Evolutionary conservation across 2,329 filamentous ascomycete genomes (phyloP).

Genomic region (Pyricularia grisea): DNA sequence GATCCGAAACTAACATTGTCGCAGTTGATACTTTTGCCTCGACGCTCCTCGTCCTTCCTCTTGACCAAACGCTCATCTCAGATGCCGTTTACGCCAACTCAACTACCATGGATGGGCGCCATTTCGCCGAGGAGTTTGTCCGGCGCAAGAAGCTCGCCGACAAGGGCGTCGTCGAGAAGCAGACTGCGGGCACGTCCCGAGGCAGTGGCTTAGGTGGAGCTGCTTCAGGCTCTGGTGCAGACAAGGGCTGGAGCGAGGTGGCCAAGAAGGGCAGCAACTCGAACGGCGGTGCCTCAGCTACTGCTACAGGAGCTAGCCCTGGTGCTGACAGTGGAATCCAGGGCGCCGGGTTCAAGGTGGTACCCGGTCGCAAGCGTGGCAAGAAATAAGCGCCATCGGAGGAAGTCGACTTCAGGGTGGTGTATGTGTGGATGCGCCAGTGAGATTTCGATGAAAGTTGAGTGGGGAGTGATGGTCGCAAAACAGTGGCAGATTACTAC

Average conservation of each 20-base stretch:
- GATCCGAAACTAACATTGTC: slow-evolving; percentile 6
- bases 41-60: slow-evolving; percentile 64
- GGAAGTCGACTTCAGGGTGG: neutral
- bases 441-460: neutral
- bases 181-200: slow-evolving; percentile 46
- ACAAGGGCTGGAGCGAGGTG: slow-evolving; percentile 83
- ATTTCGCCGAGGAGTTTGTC: slow-evolving; percentile 91
- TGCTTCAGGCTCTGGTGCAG: slow-evolving; percentile 8
- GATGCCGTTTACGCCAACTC: slow-evolving; percentile 84
- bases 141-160: slow-evolving; percentile 89
- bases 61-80: slow-evolving; percentile 72
- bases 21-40: slow-evolving; percentile 73
- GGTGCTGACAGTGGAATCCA: slow-evolving; percentile 25
- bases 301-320: slow-evolving; percentile 25
- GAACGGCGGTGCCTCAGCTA: neutral
- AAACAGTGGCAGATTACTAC: neutral
- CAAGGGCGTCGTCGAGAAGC: slow-evolving; percentile 71
- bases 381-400: slow-evolving; percentile 47
- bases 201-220: slow-evolving; percentile 33
- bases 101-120: slow-evolving; percentile 81
- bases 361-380: slow-evolving; percentile 86
- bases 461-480: neutral
- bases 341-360: slow-evolving; percentile 72
- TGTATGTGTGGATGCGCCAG: neutral
- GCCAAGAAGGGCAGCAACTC: slow-evolving; percentile 73